Evolutionary conservation across 83 land plant species (phyloP).

Genomic region (Thuja plicata): DNA sequence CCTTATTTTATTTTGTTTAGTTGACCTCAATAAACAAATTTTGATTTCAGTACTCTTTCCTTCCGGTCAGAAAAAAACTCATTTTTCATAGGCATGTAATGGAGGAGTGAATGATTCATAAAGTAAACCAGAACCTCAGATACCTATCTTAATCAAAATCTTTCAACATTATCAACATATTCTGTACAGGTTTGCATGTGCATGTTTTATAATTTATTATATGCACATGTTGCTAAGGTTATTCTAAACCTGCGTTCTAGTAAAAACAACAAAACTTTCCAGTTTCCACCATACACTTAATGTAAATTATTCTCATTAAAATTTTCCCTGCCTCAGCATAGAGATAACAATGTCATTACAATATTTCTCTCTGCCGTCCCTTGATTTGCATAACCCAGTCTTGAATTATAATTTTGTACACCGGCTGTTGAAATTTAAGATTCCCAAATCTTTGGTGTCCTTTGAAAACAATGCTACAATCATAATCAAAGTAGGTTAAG

Average conservation of each 20-base stretch:
- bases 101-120: neutral
- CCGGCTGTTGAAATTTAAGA: neutral
- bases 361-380: neutral
- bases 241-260: neutral
- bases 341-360: neutral
- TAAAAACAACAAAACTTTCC: neutral
- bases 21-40: neutral
- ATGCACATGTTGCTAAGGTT: neutral
- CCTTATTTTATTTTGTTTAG: neutral
- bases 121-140: neutral
- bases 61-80: neutral
- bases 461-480: neutral
- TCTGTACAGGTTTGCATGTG: neutral
- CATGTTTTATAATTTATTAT: neutral
- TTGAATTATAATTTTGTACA: neutral
- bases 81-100: neutral
- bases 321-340: neutral
- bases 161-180: neutral
- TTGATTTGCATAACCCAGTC: neutral
- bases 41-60: neutral
- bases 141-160: neutral
- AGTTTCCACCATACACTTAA: neutral
- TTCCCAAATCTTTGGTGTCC: neutral
- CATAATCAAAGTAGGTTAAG: neutral
- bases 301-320: neutral